These are phyloP conservation scores for Jatropha curcas DNA, from an alignment of 345 rosid genomes.

Conservation along the genomic window DNA sequence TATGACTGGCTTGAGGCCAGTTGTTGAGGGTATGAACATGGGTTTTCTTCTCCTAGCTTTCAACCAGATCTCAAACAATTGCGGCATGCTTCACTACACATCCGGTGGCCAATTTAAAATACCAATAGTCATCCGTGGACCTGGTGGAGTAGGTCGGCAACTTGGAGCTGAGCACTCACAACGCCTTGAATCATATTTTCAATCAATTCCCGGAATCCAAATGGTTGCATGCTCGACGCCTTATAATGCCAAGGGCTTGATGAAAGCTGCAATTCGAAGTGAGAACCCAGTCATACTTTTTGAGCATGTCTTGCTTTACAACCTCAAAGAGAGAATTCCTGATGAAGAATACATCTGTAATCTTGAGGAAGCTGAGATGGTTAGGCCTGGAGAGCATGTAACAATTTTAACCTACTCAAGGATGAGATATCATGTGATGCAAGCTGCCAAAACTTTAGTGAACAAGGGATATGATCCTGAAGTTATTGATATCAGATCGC, in stretches of 20 bases:
- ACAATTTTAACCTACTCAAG: slow-evolving; percentile 89
- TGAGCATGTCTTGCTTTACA: slow-evolving; percentile 95
- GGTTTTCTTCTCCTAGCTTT: slow-evolving; percentile 96
- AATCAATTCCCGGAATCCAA: slow-evolving; percentile 97
- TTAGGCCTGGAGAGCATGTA: slow-evolving; percentile 86
- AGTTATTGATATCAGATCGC: slow-evolving; percentile 87
- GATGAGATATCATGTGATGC: slow-evolving; percentile 98
- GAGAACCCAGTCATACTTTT: slow-evolving; percentile 96
- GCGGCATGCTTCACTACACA: slow-evolving; percentile 98
- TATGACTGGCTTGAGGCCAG: slow-evolving; percentile 88
- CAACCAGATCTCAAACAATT: slow-evolving; percentile 97
- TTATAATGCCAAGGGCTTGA: slow-evolving; percentile 97
- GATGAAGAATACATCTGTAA: slow-evolving; percentile 85
- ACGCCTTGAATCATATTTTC: slow-evolving; percentile 94
- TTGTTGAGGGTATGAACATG: slow-evolving; percentile 96
- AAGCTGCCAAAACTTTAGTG: slow-evolving; percentile 87
- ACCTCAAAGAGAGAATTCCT: slow-evolving; percentile 92
- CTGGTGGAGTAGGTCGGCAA: slow-evolving; percentile 97
- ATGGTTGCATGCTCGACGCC: slow-evolving; percentile 99
- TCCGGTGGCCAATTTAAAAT: slow-evolving; percentile 96
- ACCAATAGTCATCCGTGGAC: slow-evolving; percentile 93
- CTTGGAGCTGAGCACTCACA: slow-evolving; percentile 98
- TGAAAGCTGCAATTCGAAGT: slow-evolving; percentile 98
- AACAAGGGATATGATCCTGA: slow-evolving; percentile 96
- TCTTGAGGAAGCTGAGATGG: slow-evolving; percentile 98